Conservation (phyloP, 2,329 filamentous ascomycete genomes). For the Leptodontidium sp. region DNA sequence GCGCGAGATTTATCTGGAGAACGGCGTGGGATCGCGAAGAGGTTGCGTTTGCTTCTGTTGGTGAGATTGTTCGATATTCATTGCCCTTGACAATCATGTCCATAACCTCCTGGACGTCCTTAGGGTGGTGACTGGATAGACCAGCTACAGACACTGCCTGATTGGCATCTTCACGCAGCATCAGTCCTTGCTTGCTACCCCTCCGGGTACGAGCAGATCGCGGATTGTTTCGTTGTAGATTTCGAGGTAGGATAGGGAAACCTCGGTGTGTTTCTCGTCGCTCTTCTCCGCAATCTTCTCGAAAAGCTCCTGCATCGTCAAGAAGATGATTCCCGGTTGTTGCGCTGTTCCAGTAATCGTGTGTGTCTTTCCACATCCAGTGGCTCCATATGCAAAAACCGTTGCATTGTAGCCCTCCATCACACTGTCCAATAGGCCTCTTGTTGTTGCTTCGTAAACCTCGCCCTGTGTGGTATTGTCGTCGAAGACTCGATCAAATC, state of each 20-base stretch:
- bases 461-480: slow-evolving; percentile 91
- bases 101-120: slow-evolving; percentile 96
- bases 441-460: slow-evolving; percentile 94
- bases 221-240: slow-evolving; percentile 99
- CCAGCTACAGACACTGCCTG: slow-evolving; percentile 91
- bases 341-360: slow-evolving; percentile 93
- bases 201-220: slow-evolving; percentile 87
- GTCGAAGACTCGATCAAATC: slow-evolving; percentile 96
- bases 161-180: slow-evolving; percentile 93
- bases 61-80: slow-evolving; percentile 92
- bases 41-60: slow-evolving; percentile 95
- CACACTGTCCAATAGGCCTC: slow-evolving; percentile 89
- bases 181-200: slow-evolving; percentile 81
- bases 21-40: slow-evolving; percentile 98
- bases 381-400: slow-evolving; percentile 97
- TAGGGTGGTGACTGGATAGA: slow-evolving; percentile 88
- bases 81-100: slow-evolving; percentile 98
- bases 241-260: slow-evolving; percentile 93
- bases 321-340: slow-evolving; percentile 95
- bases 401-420: slow-evolving; percentile 98
- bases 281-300: slow-evolving; percentile 91
- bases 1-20: slow-evolving; percentile 93
- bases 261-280: slow-evolving; percentile 86
- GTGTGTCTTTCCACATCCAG: slow-evolving; percentile 97
- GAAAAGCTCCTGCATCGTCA: slow-evolving; percentile 99